Base-by-base conservation (phyloP, 2,329 filamentous ascomycete species). In the Diaporthe citri region DNA sequence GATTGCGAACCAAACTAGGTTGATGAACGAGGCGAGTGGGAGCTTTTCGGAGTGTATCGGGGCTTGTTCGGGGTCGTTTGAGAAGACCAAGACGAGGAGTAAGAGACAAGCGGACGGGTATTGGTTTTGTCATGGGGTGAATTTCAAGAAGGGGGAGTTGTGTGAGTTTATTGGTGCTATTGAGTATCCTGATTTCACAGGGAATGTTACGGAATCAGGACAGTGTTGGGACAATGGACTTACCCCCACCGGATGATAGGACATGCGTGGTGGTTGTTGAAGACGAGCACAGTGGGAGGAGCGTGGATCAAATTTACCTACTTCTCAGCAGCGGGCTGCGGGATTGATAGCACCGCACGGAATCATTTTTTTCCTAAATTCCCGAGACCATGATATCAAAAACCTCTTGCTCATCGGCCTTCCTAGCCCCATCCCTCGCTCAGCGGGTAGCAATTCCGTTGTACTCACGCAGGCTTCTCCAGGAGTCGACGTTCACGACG, bases 101-200 rank as follows among this genome's bases (percentile, higher is more conserved):
- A 64, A 55, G 43, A 48, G 71, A 17, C 25, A 41, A 12, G 15
- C 41, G 34, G 34, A 43, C 8, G 71, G 55, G 5, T 55, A 55
- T 20, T 72, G 71, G 71, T 55, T 72, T n/a, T 72, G 71, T 17
- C 71, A 72, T 13, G 71, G 71, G 2, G 71, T 72, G 1, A 72
- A 72, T 13, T 72, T 72, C n/a, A 64, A 64, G 43, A 34, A 72
- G 71, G 70, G 70, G 10, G 56, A 62, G 7, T 34, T 64, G 6
- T 64, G 71, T 64, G 10, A 72, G 46, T 64, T 72, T 8, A 43
- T 72, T 52, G 71, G 71, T 25, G 46, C 48, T 13, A 64, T 72
- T 12, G 13, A 13, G 17, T 64, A 72, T 55, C 2, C 8, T 10
- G 5, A 15, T 39, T 64, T 67, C 46, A 52, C n/a, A 8, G 71